Evolutionary conservation across 2,329 filamentous ascomycete genomes (phyloP).

Genomic region (Paraconiothyrium brasiliense): DNA sequence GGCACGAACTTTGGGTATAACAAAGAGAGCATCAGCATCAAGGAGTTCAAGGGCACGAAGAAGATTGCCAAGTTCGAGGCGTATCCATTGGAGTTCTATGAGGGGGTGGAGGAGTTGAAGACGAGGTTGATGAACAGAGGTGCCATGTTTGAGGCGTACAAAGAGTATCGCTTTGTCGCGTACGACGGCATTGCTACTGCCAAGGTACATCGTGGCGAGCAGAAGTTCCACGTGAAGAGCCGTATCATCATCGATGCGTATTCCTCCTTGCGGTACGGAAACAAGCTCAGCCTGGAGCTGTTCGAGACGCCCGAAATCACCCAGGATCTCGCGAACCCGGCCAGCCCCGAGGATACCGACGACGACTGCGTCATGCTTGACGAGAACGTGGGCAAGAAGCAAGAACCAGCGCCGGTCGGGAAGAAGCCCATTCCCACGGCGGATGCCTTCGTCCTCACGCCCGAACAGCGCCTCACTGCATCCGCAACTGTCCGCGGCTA

Average conservation of each 20-base stretch:
- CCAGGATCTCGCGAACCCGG: conserved; percentile 36
- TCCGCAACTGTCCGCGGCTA: conserved; percentile 55
- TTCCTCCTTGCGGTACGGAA: conserved; percentile 43
- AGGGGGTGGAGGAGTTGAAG: conserved; percentile 45
- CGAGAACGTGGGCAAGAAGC: conserved; percentile 9
- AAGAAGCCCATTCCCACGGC: conserved; percentile 2
- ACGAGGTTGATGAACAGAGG: conserved; percentile 53
- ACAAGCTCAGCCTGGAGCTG: conserved; percentile 21
- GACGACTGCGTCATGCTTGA: conserved; percentile 21
- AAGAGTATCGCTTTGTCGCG: conserved; percentile 42
- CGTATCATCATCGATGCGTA: conserved; percentile 59
- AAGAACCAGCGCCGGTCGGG: conserved; percentile 4
- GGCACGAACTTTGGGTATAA: conserved; percentile 35
- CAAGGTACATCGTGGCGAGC: conserved; percentile 22
- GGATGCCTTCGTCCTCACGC: conserved; percentile 5
- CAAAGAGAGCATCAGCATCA: conserved; percentile 24
- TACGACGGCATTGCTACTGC: conserved; percentile 28
- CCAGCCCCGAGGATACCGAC: conserved; percentile 31
- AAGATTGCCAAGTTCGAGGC: conserved; percentile 50
- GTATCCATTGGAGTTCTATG: conserved; percentile 53
- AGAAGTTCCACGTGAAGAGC: conserved; percentile 30
- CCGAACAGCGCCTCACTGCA: conserved; percentile 41
- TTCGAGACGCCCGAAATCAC: conserved; percentile 14
- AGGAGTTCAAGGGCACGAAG: conserved; percentile 45
- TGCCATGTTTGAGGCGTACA: conserved; percentile 53